phyloP scores from a whole-genome alignment of 2,329 filamentous ascomycete species.

The Coniochaeta prunicola region DNA sequence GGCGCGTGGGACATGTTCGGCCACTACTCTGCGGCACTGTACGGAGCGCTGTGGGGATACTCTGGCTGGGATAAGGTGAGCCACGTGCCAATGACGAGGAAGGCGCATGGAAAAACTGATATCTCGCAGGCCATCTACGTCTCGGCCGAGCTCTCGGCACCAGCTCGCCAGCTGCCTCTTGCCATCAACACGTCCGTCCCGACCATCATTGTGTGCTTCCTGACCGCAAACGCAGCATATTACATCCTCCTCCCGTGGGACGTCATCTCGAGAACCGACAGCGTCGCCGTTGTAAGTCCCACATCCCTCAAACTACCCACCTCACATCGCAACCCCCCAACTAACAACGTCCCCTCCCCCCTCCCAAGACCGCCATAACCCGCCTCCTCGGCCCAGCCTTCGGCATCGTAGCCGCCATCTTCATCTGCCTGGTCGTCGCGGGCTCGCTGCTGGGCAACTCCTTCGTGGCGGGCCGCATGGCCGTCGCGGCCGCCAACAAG shows the following conservation, averaged over 20 bases:
- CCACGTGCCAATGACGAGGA: slow-evolving; percentile 3
- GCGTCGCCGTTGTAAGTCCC: slow-evolving; percentile 51
- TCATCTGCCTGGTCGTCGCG: slow-evolving; percentile 55
- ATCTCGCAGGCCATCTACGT: slow-evolving; percentile 44
- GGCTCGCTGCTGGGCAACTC: slow-evolving; percentile 57
- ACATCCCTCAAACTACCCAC: not conserved
- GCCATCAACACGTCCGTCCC: slow-evolving; percentile 56
- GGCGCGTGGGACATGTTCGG: slow-evolving; percentile 52
- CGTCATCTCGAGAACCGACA: slow-evolving; percentile 49
- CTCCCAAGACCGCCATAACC: slow-evolving; percentile 42
- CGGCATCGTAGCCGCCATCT: slow-evolving; percentile 44
- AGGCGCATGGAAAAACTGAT: not conserved
- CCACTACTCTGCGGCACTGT: slow-evolving; percentile 52
- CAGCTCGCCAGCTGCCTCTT: slow-evolving; percentile 47
- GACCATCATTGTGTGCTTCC: slow-evolving; percentile 51
- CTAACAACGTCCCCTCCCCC: not conserved
- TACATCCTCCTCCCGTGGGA: slow-evolving; percentile 57
- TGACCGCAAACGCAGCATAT: slow-evolving; percentile 54
- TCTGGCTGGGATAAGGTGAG: slow-evolving; percentile 59
- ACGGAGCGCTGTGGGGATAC: slow-evolving; percentile 57
- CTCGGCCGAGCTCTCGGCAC: slow-evolving; percentile 42
- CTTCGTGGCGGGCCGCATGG: slow-evolving; percentile 55
- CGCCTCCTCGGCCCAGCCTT: slow-evolving; percentile 45
- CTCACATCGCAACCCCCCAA: slow-evolving; percentile 2
- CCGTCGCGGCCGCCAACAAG: slow-evolving; percentile 48